A percentile compares a stretch with the other conserved stretches of the same genome.
Conservation (phyloP, 345 rosid species). For the Boechera stricta region DNA sequence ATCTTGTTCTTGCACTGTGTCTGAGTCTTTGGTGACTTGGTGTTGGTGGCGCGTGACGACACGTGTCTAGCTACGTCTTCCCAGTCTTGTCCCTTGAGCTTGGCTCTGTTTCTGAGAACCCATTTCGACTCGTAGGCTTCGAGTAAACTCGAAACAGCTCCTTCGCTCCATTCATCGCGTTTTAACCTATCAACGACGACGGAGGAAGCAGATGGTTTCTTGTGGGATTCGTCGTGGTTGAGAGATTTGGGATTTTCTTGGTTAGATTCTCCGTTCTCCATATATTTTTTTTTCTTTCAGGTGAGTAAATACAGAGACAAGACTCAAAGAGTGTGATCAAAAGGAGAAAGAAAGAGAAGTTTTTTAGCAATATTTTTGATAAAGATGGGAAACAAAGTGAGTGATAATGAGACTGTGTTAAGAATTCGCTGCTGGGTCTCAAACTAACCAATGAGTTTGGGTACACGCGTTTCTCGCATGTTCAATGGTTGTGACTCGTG, state of each 20-base stretch:
- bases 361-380: background rate
- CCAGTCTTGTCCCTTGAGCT: constrained; percentile 98
- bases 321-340: constrained; percentile 16
- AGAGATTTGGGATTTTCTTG: constrained; percentile 40
- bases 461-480: constrained; percentile 39
- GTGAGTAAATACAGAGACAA: constrained; percentile 16
- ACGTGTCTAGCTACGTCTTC: constrained; percentile 86
- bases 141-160: constrained; percentile 87
- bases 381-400: constrained; percentile 21
- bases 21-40: constrained; percentile 84
- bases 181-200: constrained; percentile 66
- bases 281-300: constrained; percentile 57
- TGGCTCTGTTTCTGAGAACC: constrained; percentile 88
- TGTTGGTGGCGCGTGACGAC: constrained; percentile 64
- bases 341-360: constrained; percentile 21
- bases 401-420: constrained; percentile 31
- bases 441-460: constrained; percentile 32
- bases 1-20: constrained; percentile 99
- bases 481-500: constrained; percentile 19
- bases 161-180: constrained; percentile 98
- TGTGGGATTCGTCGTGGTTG: constrained; percentile 14
- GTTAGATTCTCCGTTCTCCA: constrained; percentile 65
- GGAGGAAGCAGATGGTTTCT: constrained; percentile 43
- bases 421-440: constrained; percentile 6
- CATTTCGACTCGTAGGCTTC: constrained; percentile 93